Conservation (phyloP, 164 flowering plant genomes). For the Umbilicus rupestris region DNA sequence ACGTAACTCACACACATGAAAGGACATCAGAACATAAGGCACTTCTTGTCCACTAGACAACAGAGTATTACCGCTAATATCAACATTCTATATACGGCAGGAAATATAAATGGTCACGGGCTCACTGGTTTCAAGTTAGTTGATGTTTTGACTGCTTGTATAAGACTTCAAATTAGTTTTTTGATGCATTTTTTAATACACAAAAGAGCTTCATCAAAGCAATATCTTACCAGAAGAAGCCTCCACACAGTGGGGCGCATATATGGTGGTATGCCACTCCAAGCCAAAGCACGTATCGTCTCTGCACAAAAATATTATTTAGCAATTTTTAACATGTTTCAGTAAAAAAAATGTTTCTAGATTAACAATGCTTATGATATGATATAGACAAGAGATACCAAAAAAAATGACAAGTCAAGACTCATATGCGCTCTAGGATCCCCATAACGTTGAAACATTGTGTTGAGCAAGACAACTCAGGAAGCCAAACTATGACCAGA, state of each 20-base stretch:
- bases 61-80: background rate
- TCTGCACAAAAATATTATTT: conserved; percentile 33
- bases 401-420: no score
- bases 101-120: background rate
- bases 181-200: background rate
- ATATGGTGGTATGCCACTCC: conserved; percentile 94
- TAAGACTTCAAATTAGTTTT: background rate
- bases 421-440: background rate
- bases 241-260: conserved; percentile 91
- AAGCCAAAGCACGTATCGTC: conserved; percentile 74
- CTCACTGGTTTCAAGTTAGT: background rate
- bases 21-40: background rate
- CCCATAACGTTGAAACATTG: background rate
- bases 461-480: background rate
- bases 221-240: conserved; percentile 81
- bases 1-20: background rate
- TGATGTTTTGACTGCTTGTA: background rate
- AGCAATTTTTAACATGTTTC: background rate
- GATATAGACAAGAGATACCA: no score
- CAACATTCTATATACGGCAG: background rate
- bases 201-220: background rate
- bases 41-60: background rate
- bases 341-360: background rate
- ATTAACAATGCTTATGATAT: background rate
- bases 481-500: background rate